Conservation (phyloP, 2,329 filamentous ascomycete species). For the Fusarium paranaense region DNA sequence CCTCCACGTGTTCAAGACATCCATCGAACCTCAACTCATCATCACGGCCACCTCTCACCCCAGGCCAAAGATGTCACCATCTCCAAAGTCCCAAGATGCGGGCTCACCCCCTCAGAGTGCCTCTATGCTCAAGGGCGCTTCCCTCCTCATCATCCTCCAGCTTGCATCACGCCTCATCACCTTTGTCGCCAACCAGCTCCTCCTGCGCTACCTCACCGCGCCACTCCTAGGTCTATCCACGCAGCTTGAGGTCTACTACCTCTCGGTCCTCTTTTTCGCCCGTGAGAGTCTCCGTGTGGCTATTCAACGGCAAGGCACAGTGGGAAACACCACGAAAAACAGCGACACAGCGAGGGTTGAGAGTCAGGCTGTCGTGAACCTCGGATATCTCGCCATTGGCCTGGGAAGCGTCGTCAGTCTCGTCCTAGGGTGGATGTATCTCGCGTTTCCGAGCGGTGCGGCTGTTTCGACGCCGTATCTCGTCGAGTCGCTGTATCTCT, state of each 20-base stretch:
- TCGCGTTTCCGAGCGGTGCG: conserved; percentile 60
- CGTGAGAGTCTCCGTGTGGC: conserved; percentile 92
- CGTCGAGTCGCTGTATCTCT: conserved; percentile 62
- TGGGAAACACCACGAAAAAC: conserved; percentile 11
- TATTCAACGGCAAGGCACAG: conserved; percentile 77
- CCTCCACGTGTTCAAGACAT: conserved; percentile 28
- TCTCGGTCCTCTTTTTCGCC: conserved; percentile 94
- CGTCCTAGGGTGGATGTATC: conserved; percentile 75
- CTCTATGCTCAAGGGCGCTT: conserved; percentile 75
- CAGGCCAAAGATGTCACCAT: conserved; percentile 7
- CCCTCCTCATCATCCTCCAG: conserved; percentile 89
- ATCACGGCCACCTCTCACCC: neutral
- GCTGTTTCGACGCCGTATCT: conserved; percentile 74
- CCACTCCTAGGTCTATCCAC: conserved; percentile 85
- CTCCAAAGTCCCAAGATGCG: neutral
- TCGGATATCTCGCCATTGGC: conserved; percentile 82
- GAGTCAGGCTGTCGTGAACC: conserved; percentile 85
- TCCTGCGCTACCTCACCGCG: conserved; percentile 89
- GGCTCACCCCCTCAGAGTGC: conserved; percentile 16
- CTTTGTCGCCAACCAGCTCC: conserved; percentile 90
- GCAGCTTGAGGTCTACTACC: conserved; percentile 92
- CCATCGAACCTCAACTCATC: neutral
- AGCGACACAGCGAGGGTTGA: conserved; percentile 46
- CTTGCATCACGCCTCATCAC: conserved; percentile 88
- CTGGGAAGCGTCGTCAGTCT: conserved; percentile 75